These are phyloP conservation scores for Diaporthe capsici DNA, from an alignment of 2,329 filamentous ascomycete genomes.

Conservation along the genomic window DNA sequence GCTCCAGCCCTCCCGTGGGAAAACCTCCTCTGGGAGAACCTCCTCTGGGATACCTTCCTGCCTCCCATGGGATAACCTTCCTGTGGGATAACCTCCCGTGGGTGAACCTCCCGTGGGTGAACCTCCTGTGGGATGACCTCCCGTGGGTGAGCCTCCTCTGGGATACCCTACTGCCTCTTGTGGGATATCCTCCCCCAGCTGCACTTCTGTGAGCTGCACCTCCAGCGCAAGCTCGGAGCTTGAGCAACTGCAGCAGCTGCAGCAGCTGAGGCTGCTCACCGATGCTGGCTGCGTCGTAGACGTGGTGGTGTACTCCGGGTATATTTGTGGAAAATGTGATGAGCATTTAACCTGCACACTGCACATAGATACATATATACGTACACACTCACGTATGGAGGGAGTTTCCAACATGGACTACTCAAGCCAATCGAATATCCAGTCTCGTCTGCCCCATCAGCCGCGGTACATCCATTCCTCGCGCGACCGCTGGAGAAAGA, in stretches of 20 bases:
- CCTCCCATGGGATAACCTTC: no score
- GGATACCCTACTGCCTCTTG: no score
- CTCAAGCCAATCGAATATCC: conserved; percentile 5
- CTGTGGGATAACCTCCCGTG: no score
- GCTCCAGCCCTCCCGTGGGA: not conserved
- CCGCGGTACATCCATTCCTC: not conserved
- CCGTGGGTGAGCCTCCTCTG: no score
- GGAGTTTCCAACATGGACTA: not conserved
- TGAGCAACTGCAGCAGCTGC: not conserved
- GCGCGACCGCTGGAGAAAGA: conserved; percentile 7
- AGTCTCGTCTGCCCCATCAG: not conserved
- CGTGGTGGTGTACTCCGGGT: not conserved
- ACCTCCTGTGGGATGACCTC: no score
- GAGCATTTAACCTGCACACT: conserved; percentile 2
- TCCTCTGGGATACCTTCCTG: no score
- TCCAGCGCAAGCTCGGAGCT: conserved; percentile 14
- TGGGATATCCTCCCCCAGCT: not conserved
- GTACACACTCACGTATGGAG: not conserved
- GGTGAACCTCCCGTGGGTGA: no score
- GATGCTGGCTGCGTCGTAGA: not conserved
- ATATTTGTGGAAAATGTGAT: conserved; percentile 16
- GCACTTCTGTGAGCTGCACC: not conserved
- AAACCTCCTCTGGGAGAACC: no score
- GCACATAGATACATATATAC: no score
- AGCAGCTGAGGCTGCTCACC: conserved; percentile 26